These are phyloP conservation scores for Aspergillus spinulosporus DNA, from an alignment of 2,329 filamentous ascomycete species.

Conservation along the genomic window DNA sequence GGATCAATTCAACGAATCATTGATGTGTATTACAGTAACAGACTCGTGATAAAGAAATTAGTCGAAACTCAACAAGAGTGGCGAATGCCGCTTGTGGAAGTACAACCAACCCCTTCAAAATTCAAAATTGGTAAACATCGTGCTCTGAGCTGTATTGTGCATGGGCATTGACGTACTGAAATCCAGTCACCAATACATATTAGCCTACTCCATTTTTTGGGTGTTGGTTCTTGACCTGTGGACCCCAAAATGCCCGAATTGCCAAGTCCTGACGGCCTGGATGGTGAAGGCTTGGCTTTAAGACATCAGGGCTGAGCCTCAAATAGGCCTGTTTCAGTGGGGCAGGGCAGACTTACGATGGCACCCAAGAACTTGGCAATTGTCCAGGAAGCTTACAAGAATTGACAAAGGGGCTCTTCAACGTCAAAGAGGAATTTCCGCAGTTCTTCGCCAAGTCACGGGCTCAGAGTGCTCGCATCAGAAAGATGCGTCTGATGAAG, in stretches of 20 bases:
- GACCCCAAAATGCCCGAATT: neutral
- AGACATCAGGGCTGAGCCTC: conserved; percentile 4
- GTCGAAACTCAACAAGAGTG: too few relatives aligned
- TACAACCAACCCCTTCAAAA: neutral
- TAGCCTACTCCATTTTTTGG: neutral
- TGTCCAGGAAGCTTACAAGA: neutral
- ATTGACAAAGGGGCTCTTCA: too few relatives aligned
- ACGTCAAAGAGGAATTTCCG: too few relatives aligned
- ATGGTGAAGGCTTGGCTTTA: neutral
- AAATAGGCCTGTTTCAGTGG: neutral
- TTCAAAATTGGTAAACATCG: too few relatives aligned
- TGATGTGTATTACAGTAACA: neutral
- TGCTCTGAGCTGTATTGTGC: too few relatives aligned
- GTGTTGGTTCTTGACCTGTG: neutral
- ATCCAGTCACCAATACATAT: too few relatives aligned
- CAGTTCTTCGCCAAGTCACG: too few relatives aligned
- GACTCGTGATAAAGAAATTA: neutral
- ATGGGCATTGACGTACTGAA: too few relatives aligned
- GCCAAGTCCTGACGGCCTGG: too few relatives aligned
- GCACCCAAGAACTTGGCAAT: neutral
- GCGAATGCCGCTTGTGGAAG: neutral
- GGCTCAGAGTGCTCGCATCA: too few relatives aligned
- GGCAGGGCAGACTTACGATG: neutral
- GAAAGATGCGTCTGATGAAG: neutral
- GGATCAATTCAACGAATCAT: neutral